These are phyloP conservation scores for Trichomonas vaginalis DNA, from an alignment of 208 protist species.

Conservation along the genomic window DNA sequence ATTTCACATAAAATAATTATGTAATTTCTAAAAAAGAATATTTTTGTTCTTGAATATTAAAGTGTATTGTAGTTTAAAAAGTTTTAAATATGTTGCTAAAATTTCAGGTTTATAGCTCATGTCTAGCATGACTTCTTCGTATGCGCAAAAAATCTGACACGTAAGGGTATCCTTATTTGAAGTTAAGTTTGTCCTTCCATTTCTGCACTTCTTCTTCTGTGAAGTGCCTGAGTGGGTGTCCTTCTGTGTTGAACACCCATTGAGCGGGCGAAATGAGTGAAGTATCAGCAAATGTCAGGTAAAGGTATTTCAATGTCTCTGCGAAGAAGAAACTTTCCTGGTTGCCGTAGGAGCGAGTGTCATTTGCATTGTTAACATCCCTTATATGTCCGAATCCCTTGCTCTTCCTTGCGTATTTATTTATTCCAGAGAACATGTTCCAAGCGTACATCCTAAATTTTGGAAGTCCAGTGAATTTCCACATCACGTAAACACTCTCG, in stretches of 20 bases:
- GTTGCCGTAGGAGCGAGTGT: constrained; percentile 33
- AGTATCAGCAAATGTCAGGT: constrained; percentile 51
- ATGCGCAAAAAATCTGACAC: too few species aligned
- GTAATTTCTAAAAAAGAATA: too few species aligned
- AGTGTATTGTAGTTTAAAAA: too few species aligned
- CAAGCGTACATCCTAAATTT: constrained; percentile 56
- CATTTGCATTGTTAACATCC: constrained; percentile 25
- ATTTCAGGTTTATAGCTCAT: too few species aligned
- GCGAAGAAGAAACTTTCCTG: constrained; percentile 63
- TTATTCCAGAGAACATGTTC: constrained; percentile 51
- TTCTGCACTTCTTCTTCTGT: constrained; percentile 13
- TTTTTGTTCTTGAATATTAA: too few species aligned
- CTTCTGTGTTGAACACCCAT: constrained; percentile 69
- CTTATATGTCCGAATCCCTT: constrained; percentile 37
- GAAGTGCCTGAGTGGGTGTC: constrained; percentile 50
- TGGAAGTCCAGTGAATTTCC: constrained; percentile 36
- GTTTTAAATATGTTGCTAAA: too few species aligned
- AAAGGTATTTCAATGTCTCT: constrained; percentile 70
- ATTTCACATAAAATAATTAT: too few species aligned
- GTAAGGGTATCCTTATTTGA: too few species aligned
- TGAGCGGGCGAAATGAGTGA: constrained; percentile 54
- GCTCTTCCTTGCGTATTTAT: constrained; percentile 30
- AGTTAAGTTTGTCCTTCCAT: too few species aligned
- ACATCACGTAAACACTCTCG: constrained; percentile 31
- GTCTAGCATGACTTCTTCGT: too few species aligned